Evolutionary conservation across 148 eudicot genomes (phyloP), one percentile per base, ranked within the genome.

Genomic region (Silene uniflora): DNA sequence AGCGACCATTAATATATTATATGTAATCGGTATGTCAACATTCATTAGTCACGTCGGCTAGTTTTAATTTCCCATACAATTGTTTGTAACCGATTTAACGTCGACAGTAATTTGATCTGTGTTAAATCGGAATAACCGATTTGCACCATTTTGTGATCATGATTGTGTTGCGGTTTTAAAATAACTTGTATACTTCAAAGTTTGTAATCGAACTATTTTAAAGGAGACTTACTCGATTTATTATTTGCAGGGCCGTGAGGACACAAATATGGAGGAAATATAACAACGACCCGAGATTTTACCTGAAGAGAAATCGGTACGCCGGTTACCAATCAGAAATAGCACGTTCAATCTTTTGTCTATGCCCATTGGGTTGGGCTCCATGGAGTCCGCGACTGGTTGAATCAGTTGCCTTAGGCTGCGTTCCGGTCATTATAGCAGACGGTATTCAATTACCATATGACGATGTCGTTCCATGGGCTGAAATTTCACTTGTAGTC

Each of bases 311-410:
- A 70, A 81, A 86, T 13, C 69, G 98, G 23, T 90, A 80, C 60
- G 73, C 87, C 62, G 98, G 96, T 73, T 93, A 88, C 79, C 93
- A 89, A 59, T 84, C 88, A 16, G 98, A 93, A 66, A 91, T 93
- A 1, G 86, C 75, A 0, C 89, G 98, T 1, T 88, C 98, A 0
- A 78, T 76, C 13, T 91, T 91, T 44, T 93, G 97, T 21, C 73
- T 93, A 7, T 93, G 98, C 69, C 98, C 98, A 1, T 62, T 93
- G 5, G 98, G 98, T 27, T 93, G 98, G 98, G 98, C 98, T 56
- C 98, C 98, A 9, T 93, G 98, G 98, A 93, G 98, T 29, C 98
- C 98, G 0, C 78, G 98, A 21, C 73, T 93, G 0, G 98, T 91
- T 0, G 98, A 91, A 52, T 88, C 98, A 0, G 94, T 93, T 0